Evolutionary conservation across 768 basidiomycete genomes (phyloP).

Genomic region (Mycena maculata): DNA sequence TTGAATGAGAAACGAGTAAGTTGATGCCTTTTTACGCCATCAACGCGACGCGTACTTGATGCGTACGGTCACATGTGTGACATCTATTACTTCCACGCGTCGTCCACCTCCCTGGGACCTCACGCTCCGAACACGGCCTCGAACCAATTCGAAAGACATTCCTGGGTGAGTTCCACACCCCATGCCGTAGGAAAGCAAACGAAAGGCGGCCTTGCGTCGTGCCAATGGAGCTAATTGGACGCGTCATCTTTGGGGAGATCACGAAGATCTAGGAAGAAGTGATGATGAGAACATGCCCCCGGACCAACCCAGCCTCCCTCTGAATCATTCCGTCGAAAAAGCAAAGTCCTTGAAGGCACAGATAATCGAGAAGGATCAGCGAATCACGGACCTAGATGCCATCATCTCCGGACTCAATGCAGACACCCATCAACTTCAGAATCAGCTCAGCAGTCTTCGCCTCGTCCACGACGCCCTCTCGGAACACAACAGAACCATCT

Average conservation of each 20-base stretch:
- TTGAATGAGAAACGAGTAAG: too few species aligned
- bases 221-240: background rate
- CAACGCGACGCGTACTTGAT: too few species aligned
- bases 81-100: too few species aligned
- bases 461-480: background rate
- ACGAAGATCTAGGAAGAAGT: too few species aligned
- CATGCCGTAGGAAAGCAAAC: too few species aligned
- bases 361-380: background rate
- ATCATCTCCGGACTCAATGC: background rate
- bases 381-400: background rate
- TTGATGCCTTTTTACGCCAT: too few species aligned
- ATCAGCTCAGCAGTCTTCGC: background rate
- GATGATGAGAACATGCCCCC: background rate
- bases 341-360: background rate
- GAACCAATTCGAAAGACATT: too few species aligned
- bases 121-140: too few species aligned
- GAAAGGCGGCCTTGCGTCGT: background rate
- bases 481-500: background rate
- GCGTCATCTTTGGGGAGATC: background rate
- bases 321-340: background rate
- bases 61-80: too few species aligned
- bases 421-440: background rate
- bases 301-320: background rate
- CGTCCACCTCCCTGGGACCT: too few species aligned
- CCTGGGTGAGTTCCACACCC: too few species aligned